phyloP scores from a whole-genome alignment of 768 basidiomycete species.

The Sporobolomyces roseus region DNA sequence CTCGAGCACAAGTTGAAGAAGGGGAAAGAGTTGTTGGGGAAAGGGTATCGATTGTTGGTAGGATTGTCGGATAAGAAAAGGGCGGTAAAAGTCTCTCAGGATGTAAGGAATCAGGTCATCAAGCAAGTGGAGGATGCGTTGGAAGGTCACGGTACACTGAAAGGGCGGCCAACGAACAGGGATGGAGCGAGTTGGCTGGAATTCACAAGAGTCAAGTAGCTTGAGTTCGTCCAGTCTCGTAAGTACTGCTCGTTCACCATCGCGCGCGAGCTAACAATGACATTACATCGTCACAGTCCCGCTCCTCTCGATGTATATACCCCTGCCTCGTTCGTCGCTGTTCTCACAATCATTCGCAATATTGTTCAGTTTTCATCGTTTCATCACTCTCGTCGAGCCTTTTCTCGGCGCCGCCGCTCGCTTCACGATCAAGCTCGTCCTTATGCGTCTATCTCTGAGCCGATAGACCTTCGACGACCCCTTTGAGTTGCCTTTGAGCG shows the following conservation, averaged over 20 bases:
- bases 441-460: no score
- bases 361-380: no score
- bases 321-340: no score
- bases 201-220: constrained; percentile 16
- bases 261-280: no score
- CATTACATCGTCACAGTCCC: no score
- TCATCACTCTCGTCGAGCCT: no score
- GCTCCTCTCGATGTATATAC: no score
- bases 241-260: background rate
- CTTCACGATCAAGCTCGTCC: no score
- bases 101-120: constrained; percentile 50
- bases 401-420: no score
- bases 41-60: constrained; percentile 60
- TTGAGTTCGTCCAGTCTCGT: background rate
- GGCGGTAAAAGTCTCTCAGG: constrained; percentile 44
- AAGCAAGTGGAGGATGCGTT: constrained; percentile 53
- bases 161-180: constrained; percentile 10
- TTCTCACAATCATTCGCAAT: no score
- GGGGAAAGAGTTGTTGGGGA: constrained; percentile 59
- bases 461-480: no score
- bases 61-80: constrained; percentile 57
- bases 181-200: constrained; percentile 24
- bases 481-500: no score
- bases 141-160: constrained; percentile 51
- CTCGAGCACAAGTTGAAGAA: constrained; percentile 64